Evolutionary conservation across 495 filamentous ascomycete species (phyloP).

Genomic region (Cercophora newfieldiana): DNA sequence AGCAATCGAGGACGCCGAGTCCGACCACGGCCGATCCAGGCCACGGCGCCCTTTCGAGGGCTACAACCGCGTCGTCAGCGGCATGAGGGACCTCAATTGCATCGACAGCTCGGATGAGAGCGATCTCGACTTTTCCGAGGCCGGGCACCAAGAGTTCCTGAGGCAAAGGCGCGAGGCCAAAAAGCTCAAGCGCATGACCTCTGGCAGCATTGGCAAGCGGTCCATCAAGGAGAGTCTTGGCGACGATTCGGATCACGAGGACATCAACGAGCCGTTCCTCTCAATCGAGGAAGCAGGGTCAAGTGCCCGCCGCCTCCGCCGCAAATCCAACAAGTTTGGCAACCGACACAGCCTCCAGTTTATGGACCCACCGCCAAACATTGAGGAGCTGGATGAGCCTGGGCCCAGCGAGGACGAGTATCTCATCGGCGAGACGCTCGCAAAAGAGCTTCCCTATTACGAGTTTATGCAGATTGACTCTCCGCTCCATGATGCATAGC

Average conservation of each 20-base stretch:
- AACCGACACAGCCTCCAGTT: constrained; percentile 52
- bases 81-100: constrained; percentile 45
- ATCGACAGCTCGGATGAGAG: constrained; percentile 45
- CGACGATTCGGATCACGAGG: constrained; percentile 54
- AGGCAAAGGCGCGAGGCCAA: constrained; percentile 40
- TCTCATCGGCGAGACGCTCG: constrained; percentile 42
- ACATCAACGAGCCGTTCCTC: constrained; percentile 43
- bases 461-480: constrained; percentile 51
- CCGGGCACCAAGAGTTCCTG: constrained; percentile 37
- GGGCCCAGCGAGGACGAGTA: constrained; percentile 50
- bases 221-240: constrained; percentile 54
- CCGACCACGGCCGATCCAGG: constrained; percentile 44
- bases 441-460: constrained; percentile 52
- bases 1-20: constrained; percentile 47
- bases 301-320: constrained; percentile 48
- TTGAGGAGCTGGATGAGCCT: constrained; percentile 55
- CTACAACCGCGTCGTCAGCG: constrained; percentile 40
- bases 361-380: constrained; percentile 47
- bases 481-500: constrained; percentile 39
- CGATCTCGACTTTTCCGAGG: constrained; percentile 37
- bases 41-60: constrained; percentile 40
- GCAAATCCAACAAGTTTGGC: constrained; percentile 37
- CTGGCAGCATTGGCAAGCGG: constrained; percentile 55
- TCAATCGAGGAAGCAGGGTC: constrained; percentile 44
- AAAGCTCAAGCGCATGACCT: constrained; percentile 48